Base-by-base conservation (phyloP, 352 stramenopile genomes). In the Pythium chondricola region DNA sequence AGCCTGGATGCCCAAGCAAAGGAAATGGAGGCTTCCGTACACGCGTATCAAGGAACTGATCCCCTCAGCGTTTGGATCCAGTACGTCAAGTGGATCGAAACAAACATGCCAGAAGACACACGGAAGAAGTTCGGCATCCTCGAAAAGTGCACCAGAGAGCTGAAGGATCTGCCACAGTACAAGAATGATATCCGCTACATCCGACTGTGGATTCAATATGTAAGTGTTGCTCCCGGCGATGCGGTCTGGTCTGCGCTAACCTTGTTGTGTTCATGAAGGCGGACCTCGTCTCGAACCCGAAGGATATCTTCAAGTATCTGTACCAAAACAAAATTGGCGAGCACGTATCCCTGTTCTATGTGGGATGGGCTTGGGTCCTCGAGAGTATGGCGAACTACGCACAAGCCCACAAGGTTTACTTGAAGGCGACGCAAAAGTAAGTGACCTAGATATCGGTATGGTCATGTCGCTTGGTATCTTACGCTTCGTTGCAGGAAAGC, bases 221-320 rank as follows among this genome's bases (percentile, higher is more conserved):
- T 92, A 63, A 54, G 77, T 76, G n/a, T 10, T 11, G 18, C 9
- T 17, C 49, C 8, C 21, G 2, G 24, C 4, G 10, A 31, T n/a
- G n/a, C 29, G 13, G 7, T 33, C 5, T 21, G 26, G 5, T 1
- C 3, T 35, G 18, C 7, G 27, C 32, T 45, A 8, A 20, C 20
- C 33, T 27, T n/a, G 4, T 55, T 21, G 7, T 40, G 33, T 52
- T 14, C 35, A n/a, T 58, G 31, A 60, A 94, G 83, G 80, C 80
- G 35, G 83, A 94, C 46, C 58, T 90, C 48, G 79, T 91, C 29
- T 85, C 76, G 2, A 92, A 94, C 46, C 83, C 83, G 0, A 88
- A 89, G 50, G 83, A 94, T 33, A 89, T 94, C 52, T 94, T 94
- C 63, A 90, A 88, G 54, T 94, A 87, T 47, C 54, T 94, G 36